Evolutionary conservation across 2,329 filamentous ascomycete genomes (phyloP).

Genomic region (Pyrenochaeta sp.): DNA sequence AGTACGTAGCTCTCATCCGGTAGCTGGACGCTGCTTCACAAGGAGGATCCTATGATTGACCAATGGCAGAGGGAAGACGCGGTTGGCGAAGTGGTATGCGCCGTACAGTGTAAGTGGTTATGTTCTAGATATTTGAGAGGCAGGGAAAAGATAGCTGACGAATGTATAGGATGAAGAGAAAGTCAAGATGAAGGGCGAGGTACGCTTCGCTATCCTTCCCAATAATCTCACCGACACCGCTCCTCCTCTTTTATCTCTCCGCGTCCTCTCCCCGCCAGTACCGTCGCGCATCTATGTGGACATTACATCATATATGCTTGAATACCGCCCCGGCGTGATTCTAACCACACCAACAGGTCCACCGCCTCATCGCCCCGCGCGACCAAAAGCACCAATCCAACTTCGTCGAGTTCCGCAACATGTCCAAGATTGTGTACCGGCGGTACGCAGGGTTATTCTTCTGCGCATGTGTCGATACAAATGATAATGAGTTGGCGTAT

Average conservation of each 20-base stretch:
- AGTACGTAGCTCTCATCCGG: slow-evolving; percentile 60
- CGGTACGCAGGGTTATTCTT: slow-evolving; percentile 98
- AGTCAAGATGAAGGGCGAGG: slow-evolving; percentile 98
- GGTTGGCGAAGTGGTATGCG: slow-evolving; percentile 98
- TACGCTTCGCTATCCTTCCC: slow-evolving; percentile 51
- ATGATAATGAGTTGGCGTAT: slow-evolving; percentile 97
- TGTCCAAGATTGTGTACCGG: slow-evolving; percentile 92
- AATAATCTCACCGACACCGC: slow-evolving; percentile 2
- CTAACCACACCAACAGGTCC: slow-evolving; percentile 68
- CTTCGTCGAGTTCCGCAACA: slow-evolving; percentile 94
- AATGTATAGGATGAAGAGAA: slow-evolving; percentile 84
- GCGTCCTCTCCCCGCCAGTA: slow-evolving; percentile 2
- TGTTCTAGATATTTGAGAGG: not conserved
- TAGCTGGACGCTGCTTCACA: slow-evolving; percentile 1
- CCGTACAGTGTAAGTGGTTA: slow-evolving; percentile 76
- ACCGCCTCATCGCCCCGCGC: slow-evolving; percentile 94
- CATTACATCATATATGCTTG: not conserved
- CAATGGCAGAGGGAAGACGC: slow-evolving; percentile 84
- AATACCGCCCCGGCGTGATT: not conserved
- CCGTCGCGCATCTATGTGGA: not conserved
- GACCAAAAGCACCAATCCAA: slow-evolving; percentile 99
- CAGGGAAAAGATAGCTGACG: slow-evolving; percentile 22
- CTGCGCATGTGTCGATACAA: slow-evolving; percentile 98
- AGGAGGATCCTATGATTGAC: slow-evolving; percentile 12
- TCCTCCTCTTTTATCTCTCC: slow-evolving; percentile 1